Conservation (phyloP, 441 rosid genomes). For the Aquilaria agallochum region DNA sequence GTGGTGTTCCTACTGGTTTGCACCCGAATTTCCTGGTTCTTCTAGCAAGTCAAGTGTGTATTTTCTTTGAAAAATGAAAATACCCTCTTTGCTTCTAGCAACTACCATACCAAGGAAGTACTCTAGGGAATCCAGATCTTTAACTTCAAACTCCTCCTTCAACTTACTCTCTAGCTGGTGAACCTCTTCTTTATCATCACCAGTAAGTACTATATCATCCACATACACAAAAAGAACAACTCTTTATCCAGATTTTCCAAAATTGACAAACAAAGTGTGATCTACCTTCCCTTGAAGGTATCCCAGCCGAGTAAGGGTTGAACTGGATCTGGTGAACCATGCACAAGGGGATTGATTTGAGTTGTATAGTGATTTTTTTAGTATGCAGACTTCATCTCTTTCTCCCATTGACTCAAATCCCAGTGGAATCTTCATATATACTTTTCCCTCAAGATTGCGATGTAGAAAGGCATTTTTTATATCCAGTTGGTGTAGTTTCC, state of each 20-base stretch:
- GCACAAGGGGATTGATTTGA: background rate
- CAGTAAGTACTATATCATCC: background rate
- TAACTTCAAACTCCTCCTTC: too few relatives aligned
- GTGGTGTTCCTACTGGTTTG: too few relatives aligned
- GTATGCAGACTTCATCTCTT: background rate
- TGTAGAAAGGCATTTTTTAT: background rate
- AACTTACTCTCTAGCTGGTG: background rate
- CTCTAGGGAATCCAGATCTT: too few relatives aligned
- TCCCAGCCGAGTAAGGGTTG: background rate
- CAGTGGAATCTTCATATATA: background rate
- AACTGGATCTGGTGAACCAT: background rate
- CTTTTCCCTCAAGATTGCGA: background rate
- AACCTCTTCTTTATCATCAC: background rate
- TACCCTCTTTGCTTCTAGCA: background rate
- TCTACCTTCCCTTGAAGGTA: background rate
- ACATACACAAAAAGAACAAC: background rate
- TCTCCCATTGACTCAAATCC: background rate
- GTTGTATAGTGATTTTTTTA: background rate
- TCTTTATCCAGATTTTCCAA: background rate
- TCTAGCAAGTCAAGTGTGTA: background rate
- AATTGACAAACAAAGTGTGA: background rate
- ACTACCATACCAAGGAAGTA: background rate
- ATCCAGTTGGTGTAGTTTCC: background rate
- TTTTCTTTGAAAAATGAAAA: background rate
- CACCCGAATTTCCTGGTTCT: background rate